Evolutionary conservation across 2,329 filamentous ascomycete genomes (phyloP), one percentile per base, ranked within the genome.

Genomic region (Talaromyces pinophilus): DNA sequence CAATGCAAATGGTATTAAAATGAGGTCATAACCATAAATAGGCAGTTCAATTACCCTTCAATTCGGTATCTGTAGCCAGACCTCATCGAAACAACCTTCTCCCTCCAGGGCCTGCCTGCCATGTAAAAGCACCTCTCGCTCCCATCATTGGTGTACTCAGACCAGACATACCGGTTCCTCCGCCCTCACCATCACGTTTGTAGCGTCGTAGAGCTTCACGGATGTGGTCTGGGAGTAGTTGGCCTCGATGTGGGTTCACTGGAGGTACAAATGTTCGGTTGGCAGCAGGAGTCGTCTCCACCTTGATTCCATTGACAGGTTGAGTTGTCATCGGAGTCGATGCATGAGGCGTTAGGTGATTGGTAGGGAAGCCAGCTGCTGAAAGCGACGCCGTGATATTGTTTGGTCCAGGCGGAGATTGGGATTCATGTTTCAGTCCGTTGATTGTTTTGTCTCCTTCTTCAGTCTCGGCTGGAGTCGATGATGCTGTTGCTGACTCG

Each of bases 171-270:
- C 82, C 82, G 3, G 82, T 81, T 17, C 80, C 80, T 6, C 79
- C 81, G 40, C 81, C 80, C 69, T 84, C 82, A 4, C 80, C 77
- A 67, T 82, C 79, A n/a, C 79, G 78, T 70, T 82, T 83, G 67
- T 82, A 82, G 59, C 82, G 77, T 61, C 82, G 76, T 25, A 83
- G 69, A 3, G 82, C 82, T 69, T 84, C 82, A 50, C 82, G 78
- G n/a, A 84, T 70, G 71, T 84, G 82, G 52, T 81, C 75, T 3
- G 82, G 82, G 13, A 84, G 73, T 35, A 84, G 74, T 54, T 82
- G 82, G 2, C 80, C 81, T 13, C 78, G 79, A 68, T 83, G 81
- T 0, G 81, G 81, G 64, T 83, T 83, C 0, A 79, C 77, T 17
- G 79, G 78, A 1, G 71, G 73, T 44, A 77, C 76, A 65, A 78